These are phyloP conservation scores for Penicillium griseofulvum DNA, from an alignment of 2,329 filamentous ascomycete species.

Conservation along the genomic window DNA sequence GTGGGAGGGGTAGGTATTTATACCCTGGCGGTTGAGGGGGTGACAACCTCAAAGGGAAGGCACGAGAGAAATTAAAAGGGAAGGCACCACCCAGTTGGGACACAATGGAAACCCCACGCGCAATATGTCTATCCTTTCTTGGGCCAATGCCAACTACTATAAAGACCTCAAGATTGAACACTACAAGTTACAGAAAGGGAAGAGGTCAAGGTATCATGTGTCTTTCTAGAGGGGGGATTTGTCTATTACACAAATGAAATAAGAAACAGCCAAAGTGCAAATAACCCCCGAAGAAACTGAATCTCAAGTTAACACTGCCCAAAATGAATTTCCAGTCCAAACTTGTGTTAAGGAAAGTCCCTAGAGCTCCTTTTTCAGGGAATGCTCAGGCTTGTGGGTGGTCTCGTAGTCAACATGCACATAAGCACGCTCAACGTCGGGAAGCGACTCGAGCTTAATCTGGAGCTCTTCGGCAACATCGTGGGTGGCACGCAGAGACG, in stretches of 20 bases:
- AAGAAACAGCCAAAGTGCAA: too few species aligned
- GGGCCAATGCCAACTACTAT: background rate
- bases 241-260: too few species aligned
- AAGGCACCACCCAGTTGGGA: background rate
- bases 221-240: too few species aligned
- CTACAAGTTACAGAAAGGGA: too few species aligned
- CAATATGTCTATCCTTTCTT: too few species aligned
- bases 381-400: conserved; percentile 87
- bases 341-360: background rate
- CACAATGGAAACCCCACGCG: too few species aligned
- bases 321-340: background rate
- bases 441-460: conserved; percentile 87
- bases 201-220: too few species aligned
- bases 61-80: background rate
- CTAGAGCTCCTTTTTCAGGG: conserved; percentile 63
- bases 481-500: conserved; percentile 74
- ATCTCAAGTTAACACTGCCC: background rate
- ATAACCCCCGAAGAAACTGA: background rate
- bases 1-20: background rate
- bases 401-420: conserved; percentile 98
- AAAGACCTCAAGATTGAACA: too few species aligned
- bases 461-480: conserved; percentile 93
- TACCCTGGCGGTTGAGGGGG: background rate
- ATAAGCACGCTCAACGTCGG: conserved; percentile 88
- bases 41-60: background rate